phyloP scores from a whole-genome alignment of 2,329 filamentous ascomycete genomes.

The Beauveria sp. region DNA sequence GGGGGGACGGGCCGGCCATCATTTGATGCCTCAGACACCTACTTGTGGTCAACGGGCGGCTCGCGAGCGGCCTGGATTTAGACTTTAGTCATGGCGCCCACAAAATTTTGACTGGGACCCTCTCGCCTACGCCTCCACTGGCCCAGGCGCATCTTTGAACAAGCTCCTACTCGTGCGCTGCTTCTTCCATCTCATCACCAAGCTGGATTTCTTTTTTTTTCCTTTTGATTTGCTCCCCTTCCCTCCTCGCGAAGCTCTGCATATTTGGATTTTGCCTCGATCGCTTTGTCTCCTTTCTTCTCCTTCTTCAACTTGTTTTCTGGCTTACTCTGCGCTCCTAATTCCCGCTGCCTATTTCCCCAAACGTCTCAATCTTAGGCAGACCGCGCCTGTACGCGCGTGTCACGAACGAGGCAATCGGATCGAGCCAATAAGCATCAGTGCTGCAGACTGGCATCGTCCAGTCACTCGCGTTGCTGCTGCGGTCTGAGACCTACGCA shows the following conservation, averaged over 20 bases:
- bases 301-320: too few species aligned
- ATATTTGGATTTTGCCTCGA: neutral
- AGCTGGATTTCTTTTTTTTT: neutral
- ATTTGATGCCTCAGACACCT: slow-evolving; percentile 24
- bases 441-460: neutral
- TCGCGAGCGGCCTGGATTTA: slow-evolving; percentile 1
- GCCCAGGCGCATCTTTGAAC: slow-evolving; percentile 1
- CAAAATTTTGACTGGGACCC: neutral
- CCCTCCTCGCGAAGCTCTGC: neutral
- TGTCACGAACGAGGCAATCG: neutral
- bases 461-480: neutral
- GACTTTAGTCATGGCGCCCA: slow-evolving; percentile 11
- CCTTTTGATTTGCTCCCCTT: neutral
- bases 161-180: neutral
- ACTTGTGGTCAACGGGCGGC: slow-evolving; percentile 3
- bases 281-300: neutral
- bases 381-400: neutral
- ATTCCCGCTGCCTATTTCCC: neutral
- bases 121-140: neutral
- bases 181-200: neutral
- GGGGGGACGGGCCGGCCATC: neutral
- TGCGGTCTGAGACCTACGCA: neutral
- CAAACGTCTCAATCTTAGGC: neutral
- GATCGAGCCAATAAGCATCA: neutral
- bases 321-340: neutral